phyloP scores from a whole-genome alignment of 345 rosid genomes.

The Eucalyptus urophylla region DNA sequence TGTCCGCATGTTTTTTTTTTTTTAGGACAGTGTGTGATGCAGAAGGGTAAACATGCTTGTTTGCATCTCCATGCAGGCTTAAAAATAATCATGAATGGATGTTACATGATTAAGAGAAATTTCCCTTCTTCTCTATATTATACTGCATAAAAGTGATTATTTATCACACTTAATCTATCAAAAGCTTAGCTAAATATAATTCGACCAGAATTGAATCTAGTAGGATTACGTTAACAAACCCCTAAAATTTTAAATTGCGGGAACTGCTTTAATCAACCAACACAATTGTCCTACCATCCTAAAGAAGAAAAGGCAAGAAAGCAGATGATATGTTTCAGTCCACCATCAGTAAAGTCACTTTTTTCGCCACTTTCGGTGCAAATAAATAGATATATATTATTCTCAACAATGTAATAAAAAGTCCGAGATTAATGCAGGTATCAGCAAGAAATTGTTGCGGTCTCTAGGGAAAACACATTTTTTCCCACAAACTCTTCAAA shows the following conservation, averaged over 20 bases:
- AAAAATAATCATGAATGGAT: neutral
- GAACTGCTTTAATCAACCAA: neutral
- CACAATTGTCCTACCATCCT: neutral
- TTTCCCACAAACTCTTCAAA: neutral
- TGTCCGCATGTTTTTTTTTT: neutral
- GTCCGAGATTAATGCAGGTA: neutral
- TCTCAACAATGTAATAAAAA: neutral
- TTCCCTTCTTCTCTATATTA: neutral
- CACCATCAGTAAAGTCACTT: neutral
- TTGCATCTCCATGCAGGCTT: neutral
- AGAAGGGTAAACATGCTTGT: neutral
- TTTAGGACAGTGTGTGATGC: neutral
- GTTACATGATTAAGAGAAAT: neutral
- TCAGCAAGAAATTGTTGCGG: neutral
- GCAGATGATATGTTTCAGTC: neutral
- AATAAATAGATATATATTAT: neutral
- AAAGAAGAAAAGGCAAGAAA: neutral
- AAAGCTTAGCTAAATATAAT: neutral
- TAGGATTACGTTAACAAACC: neutral
- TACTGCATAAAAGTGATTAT: neutral
- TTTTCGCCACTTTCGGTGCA: neutral
- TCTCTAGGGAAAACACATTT: neutral
- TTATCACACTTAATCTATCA: neutral
- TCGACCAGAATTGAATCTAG: neutral
- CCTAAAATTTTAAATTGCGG: neutral